Evolutionary conservation across 345 rosid species (phyloP), one percentile per base, ranked within the genome.

Genomic region (Populus davidiana): DNA sequence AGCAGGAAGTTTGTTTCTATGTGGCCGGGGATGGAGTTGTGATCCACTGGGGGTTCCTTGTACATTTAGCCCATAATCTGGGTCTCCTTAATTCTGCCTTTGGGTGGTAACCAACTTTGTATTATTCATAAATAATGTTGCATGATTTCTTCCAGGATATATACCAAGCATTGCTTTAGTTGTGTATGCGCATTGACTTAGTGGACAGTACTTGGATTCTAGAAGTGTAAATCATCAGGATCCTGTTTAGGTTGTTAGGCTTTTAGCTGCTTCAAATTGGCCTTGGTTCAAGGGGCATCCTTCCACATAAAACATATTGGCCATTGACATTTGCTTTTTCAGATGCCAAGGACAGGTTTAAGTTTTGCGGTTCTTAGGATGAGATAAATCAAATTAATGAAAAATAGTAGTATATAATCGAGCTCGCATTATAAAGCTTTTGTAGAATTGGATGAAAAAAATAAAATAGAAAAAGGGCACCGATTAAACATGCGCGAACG

Each of bases 91-190:
- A 79, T 83, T 79, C 43, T 78, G 75, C 77, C 82, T 76, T 80
- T 76, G 81, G 83, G 84, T 81, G 80, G 72, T 81, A 77, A 80
- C 84, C 67, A 66, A 76, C 85, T 82, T 73, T 75, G 84, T 81
- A 84, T 80, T 82, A 78, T 83, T 68, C 69, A 76, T 82, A 83
- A 83, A 87, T 89, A 84, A 88, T 84, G 86, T 81, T 84, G 88
- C 84, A 81, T 81, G 81, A 77, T 84, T 87, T 86, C 83, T 76
- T 82, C 75, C 12, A 39, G 52, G 81, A 81, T 81, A 78, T 70
- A 72, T 75, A 52, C 47, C 47, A 3, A 67, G 61, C 81, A 71
- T 76, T 78, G 67, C 73, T 66, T 68, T 25, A 2, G 29, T 36
- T 35, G 43, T 78, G 71, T 33, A 25, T 64, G 10, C 75, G 41